phyloP scores from a whole-genome alignment of 257 asterid genomes.

The Solanum arcanum region DNA sequence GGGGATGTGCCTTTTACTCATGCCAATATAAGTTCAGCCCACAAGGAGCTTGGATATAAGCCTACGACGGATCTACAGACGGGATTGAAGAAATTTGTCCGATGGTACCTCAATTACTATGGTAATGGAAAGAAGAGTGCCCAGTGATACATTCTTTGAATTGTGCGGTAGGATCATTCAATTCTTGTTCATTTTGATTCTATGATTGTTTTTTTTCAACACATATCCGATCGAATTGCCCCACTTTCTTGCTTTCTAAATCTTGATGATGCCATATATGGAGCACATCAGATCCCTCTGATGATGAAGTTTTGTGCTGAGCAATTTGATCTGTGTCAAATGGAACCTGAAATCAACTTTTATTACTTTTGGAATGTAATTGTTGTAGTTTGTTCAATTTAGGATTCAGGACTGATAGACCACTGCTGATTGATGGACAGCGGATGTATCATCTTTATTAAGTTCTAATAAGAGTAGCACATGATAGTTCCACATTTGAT shows the following conservation, averaged over 20 bases:
- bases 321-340: conserved; percentile 17
- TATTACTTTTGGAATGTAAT: conserved; percentile 30
- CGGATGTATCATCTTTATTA: conserved; percentile 38
- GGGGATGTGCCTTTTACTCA: conserved; percentile 94
- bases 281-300: conserved; percentile 21
- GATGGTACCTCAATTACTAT: conserved; percentile 84
- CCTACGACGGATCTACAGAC: conserved; percentile 88
- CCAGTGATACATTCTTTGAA: conserved; percentile 46
- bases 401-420: conserved; percentile 50
- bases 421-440: conserved; percentile 25
- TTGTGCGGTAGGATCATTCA: conserved; percentile 50
- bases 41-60: conserved; percentile 79
- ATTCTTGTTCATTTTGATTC: conserved; percentile 62
- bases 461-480: conserved; percentile 33
- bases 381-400: conserved; percentile 53
- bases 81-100: conserved; percentile 92
- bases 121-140: conserved; percentile 68
- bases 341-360: conserved; percentile 9
- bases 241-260: conserved; percentile 37
- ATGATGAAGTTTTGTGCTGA: conserved; percentile 17
- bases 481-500: conserved; percentile 9
- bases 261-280: conserved; percentile 23
- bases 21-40: conserved; percentile 84
- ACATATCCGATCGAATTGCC: conserved; percentile 20
- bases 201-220: conserved; percentile 55